Conservation (phyloP, 2,329 filamentous ascomycete species). For the Paecilomyces sp. region DNA sequence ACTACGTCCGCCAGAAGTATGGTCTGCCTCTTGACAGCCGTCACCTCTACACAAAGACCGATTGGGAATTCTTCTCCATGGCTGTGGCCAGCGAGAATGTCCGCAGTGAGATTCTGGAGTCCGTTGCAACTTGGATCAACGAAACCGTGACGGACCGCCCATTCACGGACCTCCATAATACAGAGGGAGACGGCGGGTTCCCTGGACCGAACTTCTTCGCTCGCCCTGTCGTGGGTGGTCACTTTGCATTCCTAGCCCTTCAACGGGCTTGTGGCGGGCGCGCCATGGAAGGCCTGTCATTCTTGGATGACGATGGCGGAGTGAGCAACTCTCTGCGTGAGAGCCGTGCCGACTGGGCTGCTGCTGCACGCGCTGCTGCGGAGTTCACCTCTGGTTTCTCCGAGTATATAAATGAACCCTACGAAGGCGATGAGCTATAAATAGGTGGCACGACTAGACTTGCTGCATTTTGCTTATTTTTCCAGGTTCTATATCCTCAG, state of each 20-base stretch:
- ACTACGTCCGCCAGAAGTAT: conserved; percentile 69
- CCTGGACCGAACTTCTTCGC: conserved; percentile 72
- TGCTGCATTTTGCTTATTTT: not conserved
- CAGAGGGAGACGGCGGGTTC: conserved; percentile 68
- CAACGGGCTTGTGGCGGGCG: conserved; percentile 69
- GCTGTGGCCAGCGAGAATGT: conserved; percentile 65
- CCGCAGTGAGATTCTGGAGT: conserved; percentile 63
- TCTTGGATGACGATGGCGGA: conserved; percentile 29
- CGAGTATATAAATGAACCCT: not conserved
- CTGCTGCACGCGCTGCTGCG: conserved; percentile 16
- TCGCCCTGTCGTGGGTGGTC: conserved; percentile 73
- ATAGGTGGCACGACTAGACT: not conserved
- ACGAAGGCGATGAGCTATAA: not conserved
- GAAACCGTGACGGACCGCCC: conserved; percentile 71
- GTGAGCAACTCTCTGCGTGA: not conserved
- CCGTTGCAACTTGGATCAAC: conserved; percentile 74
- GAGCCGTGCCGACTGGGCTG: conserved; percentile 1
- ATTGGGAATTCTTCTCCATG: conserved; percentile 87
- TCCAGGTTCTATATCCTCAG: not conserved
- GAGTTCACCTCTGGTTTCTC: conserved; percentile 6
- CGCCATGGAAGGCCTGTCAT: conserved; percentile 52
- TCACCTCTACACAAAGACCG: conserved; percentile 79
- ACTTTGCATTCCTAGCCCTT: conserved; percentile 79
- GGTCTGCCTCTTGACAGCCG: conserved; percentile 75
- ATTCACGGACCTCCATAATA: conserved; percentile 76